Evolutionary conservation across 805 yeast species (phyloP).

Genomic region (Saturnispora saitoi): DNA sequence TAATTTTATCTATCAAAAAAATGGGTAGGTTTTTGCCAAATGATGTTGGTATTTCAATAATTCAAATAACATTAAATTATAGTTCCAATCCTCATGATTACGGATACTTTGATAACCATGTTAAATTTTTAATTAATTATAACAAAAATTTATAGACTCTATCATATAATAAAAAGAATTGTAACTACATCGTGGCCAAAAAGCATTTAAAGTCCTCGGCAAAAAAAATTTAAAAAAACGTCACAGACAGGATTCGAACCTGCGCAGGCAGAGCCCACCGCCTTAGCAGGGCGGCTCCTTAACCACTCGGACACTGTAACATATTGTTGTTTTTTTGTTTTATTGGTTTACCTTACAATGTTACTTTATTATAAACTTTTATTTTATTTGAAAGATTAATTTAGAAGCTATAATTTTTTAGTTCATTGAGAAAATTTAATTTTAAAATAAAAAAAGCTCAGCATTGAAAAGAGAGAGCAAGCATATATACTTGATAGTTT

Average conservation of each 20-base stretch:
- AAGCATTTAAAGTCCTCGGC: background rate
- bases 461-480: too few relatives aligned
- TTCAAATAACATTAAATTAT: constrained; percentile 24
- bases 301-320: constrained; percentile 70
- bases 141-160: background rate
- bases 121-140: constrained; percentile 1
- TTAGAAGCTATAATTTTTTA: too few relatives aligned
- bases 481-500: too few relatives aligned
- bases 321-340: background rate
- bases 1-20: constrained; percentile 30
- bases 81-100: constrained; percentile 18
- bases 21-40: constrained; percentile 37
- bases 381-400: too few relatives aligned
- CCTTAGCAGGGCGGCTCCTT: constrained; percentile 77
- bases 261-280: constrained; percentile 92
- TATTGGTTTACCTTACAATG: background rate
- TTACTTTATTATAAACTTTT: background rate
- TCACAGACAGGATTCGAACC: constrained; percentile 99
- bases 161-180: background rate
- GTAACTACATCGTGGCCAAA: too few relatives aligned
- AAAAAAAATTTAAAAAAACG: constrained; percentile 40
- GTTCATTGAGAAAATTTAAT: too few relatives aligned
- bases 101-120: constrained; percentile 25
- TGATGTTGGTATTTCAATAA: constrained; percentile 30
- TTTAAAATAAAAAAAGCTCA: too few relatives aligned